phyloP scores from a whole-genome alignment of 176 grass and related monocot species.

The Musa itinerans region DNA sequence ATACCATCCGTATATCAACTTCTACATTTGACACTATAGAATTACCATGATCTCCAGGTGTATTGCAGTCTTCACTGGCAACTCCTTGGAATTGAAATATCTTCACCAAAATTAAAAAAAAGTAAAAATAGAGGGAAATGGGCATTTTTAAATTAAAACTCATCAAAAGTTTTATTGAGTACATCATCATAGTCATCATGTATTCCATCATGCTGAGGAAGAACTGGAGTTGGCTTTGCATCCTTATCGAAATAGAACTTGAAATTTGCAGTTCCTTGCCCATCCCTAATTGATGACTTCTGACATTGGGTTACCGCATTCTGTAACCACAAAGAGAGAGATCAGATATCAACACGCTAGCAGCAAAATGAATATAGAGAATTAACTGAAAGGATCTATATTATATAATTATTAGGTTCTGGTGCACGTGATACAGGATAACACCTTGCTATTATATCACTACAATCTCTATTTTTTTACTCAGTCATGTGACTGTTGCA shows the following conservation, averaged over 20 bases:
- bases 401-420: too few species aligned
- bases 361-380: not conserved
- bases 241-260: conserved; percentile 9
- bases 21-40: not conserved
- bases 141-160: conserved; percentile 1
- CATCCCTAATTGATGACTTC: conserved; percentile 10
- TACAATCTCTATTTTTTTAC: not conserved
- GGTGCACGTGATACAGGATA: not conserved
- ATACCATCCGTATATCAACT: not conserved
- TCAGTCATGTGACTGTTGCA: not conserved
- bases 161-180: conserved; percentile 12
- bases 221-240: conserved; percentile 16
- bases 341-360: not conserved
- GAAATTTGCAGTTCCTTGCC: conserved; percentile 1
- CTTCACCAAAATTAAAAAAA: conserved; percentile 11
- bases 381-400: not conserved
- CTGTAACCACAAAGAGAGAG: not conserved
- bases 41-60: conserved; percentile 43
- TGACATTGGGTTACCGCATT: conserved; percentile 11
- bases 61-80: conserved; percentile 38
- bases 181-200: conserved; percentile 45
- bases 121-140: not conserved
- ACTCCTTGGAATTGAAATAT: conserved; percentile 28
- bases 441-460: not conserved
- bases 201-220: conserved; percentile 40